These are phyloP conservation scores for Metschnikowia orientalis DNA, from an alignment of 805 yeast species.

Conservation along the genomic window DNA sequence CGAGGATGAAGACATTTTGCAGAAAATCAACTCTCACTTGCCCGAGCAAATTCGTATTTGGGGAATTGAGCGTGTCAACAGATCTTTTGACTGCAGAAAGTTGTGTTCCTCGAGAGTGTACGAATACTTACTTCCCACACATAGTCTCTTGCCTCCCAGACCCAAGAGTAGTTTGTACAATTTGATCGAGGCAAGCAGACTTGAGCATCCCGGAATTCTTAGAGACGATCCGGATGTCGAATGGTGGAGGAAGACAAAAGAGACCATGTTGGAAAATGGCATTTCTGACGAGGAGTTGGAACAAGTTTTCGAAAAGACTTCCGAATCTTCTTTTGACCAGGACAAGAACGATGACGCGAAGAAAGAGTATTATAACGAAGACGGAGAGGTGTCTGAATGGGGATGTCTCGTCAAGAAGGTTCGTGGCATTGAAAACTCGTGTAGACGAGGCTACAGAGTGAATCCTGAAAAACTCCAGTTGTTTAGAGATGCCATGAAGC, in stretches of 20 bases:
- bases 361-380: conserved; percentile 28
- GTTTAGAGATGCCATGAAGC: conserved; percentile 64
- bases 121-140: conserved; percentile 90
- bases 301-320: conserved; percentile 30
- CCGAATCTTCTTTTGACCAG: conserved; percentile 24
- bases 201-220: conserved; percentile 53
- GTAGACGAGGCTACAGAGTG: conserved; percentile 67
- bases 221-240: conserved; percentile 64
- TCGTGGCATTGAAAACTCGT: conserved; percentile 59
- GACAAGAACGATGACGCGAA: conserved; percentile 26
- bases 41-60: conserved; percentile 89
- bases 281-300: conserved; percentile 13
- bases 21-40: conserved; percentile 65
- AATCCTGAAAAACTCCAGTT: conserved; percentile 55
- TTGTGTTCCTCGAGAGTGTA: conserved; percentile 95
- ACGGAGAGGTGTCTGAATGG: conserved; percentile 34
- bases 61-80: conserved; percentile 88
- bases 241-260: conserved; percentile 47
- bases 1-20: conserved; percentile 71
- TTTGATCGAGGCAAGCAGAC: conserved; percentile 50
- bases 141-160: conserved; percentile 86
- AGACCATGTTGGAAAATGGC: conserved; percentile 23
- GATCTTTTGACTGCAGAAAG: conserved; percentile 89
- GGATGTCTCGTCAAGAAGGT: conserved; percentile 45
- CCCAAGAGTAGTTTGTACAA: conserved; percentile 65